Base-by-base conservation (phyloP, 1,284 basidiomycete genomes). In the Melanopsichium pennsylvanicum region DNA sequence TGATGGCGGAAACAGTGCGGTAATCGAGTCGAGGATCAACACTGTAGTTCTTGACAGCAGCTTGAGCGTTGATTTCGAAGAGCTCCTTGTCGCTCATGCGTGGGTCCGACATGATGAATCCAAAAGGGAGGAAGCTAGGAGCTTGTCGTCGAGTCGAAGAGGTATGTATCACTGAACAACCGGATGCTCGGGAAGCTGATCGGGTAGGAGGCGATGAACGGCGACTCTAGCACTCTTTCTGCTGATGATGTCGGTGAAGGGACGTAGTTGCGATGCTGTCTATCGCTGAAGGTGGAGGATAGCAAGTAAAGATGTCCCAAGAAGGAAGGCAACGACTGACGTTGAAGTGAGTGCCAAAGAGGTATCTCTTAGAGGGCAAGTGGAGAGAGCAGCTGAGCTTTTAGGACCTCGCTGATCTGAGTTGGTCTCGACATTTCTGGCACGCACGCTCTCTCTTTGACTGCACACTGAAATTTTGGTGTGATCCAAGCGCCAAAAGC, bases 1-100 rank as follows among this genome's bases (percentile, higher is more conserved):
- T 97, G 83, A 97, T 91, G 66, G 92, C 93, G 79, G 92, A 92
- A 50, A 97, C 93, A 36, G 93, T 96, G 61, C 92, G 88, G 84
- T 97, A 97, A 83, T 97, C 93, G 71, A 97, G 85, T 82, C 94
- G 91, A 40, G 94, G 95, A 76, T 97, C 83, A 61, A 86, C 82
- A 52, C 77, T 81, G 82, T 85, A 85, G 66, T 84, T 80, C 57
- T 83, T 79, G 45, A 84, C 83, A 43, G 92, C 91, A 23, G 92
- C 91, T 48, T 90, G 89, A 51, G 90, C 90, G 80, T 93, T 93
- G 81, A 93, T 88, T 46, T 87, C 86, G 60, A 90, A 90, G 71
- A 92, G 83, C 82, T 92, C 90, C 72, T 82, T 85, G 81, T 92
- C 88, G 50, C 80, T 82, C 66, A 84, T 81, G 29, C 80, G 79